Base-by-base conservation (phyloP, 306 rosid genomes). In the Rosa multiflora region DNA sequence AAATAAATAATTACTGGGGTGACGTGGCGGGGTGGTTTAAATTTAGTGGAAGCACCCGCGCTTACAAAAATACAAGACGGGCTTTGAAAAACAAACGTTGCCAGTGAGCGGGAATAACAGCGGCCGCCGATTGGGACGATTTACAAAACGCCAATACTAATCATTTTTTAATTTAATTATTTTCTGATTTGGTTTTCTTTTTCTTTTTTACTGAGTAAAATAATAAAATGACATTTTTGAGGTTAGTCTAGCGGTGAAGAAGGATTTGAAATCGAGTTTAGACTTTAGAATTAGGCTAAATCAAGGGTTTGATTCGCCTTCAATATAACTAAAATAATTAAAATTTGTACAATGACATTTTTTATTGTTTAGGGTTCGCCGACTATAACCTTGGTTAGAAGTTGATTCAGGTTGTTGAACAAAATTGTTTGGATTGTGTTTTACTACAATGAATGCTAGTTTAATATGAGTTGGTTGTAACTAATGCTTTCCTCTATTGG, bases 61-160 rank as follows among this genome's bases (percentile, higher is more conserved):
- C n/a, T n/a, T 48, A 78, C 72, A 21, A 26, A 72, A 63, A 26
- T 72, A 67, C 20, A 64, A 64, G 3, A 10, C 48, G 47, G 7
- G 55, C 76, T 78, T 89, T 77, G 82, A 83, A 87, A 86, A 79
- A 74, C 62, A 42, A 78, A 73, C 74, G 82, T 66, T 44, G 79
- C 80, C 78, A 68, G 44, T 81, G 91, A 95, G 99, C 99, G 98
- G 98, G 99, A 92, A 91, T 89, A 79, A 88, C 89, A 76, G 88
- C 82, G 85, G 78, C 85, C 82, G 83, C 88, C 82, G 71, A 68
- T 81, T 20, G 8, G 12, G 52, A 79, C 75, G 58, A 73, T 77
- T 71, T 70, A 61, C 73, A 68, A 51, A 71, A 39, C 14, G 74
- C 58, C n/a, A 43, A 6, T 46, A 6, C 1, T 46, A 17, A 7